Evolutionary conservation across 148 eudicot species (phyloP).

Genomic region (Rhododendron ovatum): DNA sequence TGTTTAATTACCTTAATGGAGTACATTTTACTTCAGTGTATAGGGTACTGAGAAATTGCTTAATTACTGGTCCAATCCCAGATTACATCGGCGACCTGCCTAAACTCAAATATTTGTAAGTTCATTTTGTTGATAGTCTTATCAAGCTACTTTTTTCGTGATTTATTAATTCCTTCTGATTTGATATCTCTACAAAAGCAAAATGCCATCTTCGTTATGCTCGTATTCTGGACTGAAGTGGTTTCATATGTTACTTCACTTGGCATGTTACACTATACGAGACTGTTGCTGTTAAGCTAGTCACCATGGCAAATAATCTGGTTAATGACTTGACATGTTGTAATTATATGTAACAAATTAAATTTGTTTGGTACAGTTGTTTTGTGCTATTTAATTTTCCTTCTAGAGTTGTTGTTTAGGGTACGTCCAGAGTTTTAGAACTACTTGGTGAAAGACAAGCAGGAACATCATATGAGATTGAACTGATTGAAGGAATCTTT

Average conservation of each 20-base stretch:
- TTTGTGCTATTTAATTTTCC: neutral
- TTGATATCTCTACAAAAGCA: neutral
- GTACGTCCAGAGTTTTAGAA: neutral
- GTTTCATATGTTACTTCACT: neutral
- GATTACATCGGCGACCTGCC: constrained; percentile 35
- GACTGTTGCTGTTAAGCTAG: neutral
- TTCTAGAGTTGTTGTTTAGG: neutral
- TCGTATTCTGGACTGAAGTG: neutral
- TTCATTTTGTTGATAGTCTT: neutral
- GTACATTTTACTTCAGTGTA: constrained; percentile 17
- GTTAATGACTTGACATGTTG: neutral
- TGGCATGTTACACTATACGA: neutral
- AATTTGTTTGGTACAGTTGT: neutral
- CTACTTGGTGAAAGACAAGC: neutral
- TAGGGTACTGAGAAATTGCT: constrained; percentile 80
- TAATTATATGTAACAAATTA: neutral
- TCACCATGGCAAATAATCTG: neutral
- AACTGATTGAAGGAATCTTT: neutral
- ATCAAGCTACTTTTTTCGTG: neutral
- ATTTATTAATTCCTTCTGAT: neutral
- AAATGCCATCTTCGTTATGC: neutral
- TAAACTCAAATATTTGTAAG: constrained; percentile 40
- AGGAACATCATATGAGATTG: neutral
- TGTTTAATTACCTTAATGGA: neutral
- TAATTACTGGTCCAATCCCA: constrained; percentile 55